Evolutionary conservation across 805 yeast genomes (phyloP).

Genomic region (Metschnikowia noctiluminum): DNA sequence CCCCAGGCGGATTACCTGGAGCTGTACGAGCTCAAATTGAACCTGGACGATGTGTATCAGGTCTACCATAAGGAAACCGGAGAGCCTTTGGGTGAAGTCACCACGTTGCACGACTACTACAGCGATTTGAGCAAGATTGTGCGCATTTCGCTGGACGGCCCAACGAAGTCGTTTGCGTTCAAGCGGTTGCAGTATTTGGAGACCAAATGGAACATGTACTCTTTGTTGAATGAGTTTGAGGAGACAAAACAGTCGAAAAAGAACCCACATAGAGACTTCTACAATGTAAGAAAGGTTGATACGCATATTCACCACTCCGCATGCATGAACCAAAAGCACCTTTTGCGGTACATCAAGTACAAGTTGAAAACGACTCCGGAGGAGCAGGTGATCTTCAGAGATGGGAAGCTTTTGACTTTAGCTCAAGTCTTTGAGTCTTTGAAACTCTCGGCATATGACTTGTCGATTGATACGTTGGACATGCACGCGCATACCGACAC

Average conservation of each 20-base stretch:
- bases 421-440: slow-evolving; percentile 89
- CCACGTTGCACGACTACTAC: slow-evolving; percentile 84
- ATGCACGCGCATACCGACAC: slow-evolving; percentile 99
- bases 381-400: slow-evolving; percentile 91
- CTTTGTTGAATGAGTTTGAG: slow-evolving; percentile 83
- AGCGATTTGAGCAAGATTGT: slow-evolving; percentile 73
- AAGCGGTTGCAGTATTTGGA: slow-evolving; percentile 89
- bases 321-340: slow-evolving; percentile 97
- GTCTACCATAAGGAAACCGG: slow-evolving; percentile 41
- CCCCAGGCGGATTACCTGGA: slow-evolving; percentile 43
- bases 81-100: slow-evolving; percentile 54
- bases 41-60: slow-evolving; percentile 69
- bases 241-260: slow-evolving; percentile 87
- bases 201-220: slow-evolving; percentile 94
- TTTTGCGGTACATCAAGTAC: slow-evolving; percentile 89
- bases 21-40: slow-evolving; percentile 41
- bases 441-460: slow-evolving; percentile 87
- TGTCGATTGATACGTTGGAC: slow-evolving; percentile 93
- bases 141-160: slow-evolving; percentile 87
- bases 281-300: slow-evolving; percentile 94
- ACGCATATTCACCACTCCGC: slow-evolving; percentile 99
- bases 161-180: slow-evolving; percentile 93
- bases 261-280: slow-evolving; percentile 96
- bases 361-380: slow-evolving; percentile 83
- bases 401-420: slow-evolving; percentile 81